A percentile compares a stretch with the other conserved stretches of the same genome.
phyloP scores from a whole-genome alignment of 1,284 basidiomycete genomes.

The Sanghuangporus weigelae region DNA sequence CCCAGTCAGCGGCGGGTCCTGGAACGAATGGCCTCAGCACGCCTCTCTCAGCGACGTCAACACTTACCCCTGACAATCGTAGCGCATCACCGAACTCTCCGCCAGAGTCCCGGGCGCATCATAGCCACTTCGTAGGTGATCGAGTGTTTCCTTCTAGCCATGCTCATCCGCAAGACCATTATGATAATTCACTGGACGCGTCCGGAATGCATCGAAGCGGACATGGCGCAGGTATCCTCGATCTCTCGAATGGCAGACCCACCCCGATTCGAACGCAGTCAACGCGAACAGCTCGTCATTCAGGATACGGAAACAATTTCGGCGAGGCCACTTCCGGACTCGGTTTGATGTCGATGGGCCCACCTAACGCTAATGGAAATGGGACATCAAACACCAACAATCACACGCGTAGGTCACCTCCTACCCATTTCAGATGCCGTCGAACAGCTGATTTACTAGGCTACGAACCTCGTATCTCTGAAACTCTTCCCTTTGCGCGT shows the following conservation, averaged over 20 bases:
- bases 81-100: background rate
- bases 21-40: background rate
- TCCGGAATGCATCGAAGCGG: too few relatives aligned
- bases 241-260: background rate
- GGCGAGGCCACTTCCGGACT: background rate
- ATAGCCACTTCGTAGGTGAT: background rate
- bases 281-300: background rate
- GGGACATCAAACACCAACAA: background rate
- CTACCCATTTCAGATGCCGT: background rate
- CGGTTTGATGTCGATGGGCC: background rate
- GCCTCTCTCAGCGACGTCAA: background rate
- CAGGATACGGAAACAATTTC: background rate
- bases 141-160: background rate
- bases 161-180: background rate
- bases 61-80: background rate
- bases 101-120: background rate
- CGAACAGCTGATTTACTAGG: conserved; percentile 18
- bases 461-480: background rate
- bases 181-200: background rate
- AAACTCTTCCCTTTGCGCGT: background rate
- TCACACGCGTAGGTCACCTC: conserved; percentile 14
- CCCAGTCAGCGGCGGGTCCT: background rate
- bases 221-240: background rate
- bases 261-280: background rate
- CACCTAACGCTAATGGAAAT: background rate